Evolutionary conservation across 257 asterid genomes (phyloP).

Genomic region (Echites panduratus): DNA sequence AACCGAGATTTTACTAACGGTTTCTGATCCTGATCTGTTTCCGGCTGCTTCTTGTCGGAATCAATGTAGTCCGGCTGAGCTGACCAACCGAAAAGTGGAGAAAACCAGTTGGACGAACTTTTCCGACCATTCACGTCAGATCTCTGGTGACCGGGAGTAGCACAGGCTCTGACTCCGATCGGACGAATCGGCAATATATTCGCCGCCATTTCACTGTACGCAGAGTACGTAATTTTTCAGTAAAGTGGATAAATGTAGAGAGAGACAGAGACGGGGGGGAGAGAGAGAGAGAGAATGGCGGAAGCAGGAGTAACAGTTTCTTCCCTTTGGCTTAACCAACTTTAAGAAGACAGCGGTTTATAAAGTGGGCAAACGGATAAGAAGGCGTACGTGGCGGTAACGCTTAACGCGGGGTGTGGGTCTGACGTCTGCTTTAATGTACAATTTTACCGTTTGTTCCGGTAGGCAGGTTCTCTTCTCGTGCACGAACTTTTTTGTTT

Average conservation of each 20-base stretch:
- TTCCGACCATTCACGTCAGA: conserved; percentile 12
- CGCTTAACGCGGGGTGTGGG: neutral
- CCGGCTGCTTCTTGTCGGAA: conserved; percentile 8
- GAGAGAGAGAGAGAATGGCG: neutral
- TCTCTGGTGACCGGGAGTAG: conserved; percentile 14
- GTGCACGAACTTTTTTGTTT: neutral
- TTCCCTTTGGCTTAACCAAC: neutral
- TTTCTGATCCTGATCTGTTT: conserved; percentile 10
- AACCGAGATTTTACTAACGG: conserved; percentile 10
- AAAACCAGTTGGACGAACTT: conserved; percentile 49
- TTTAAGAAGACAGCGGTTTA: neutral
- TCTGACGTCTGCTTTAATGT: neutral
- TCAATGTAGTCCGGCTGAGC: conserved; percentile 58
- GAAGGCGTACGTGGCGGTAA: conserved; percentile 5
- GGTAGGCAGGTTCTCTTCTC: neutral
- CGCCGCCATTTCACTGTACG: conserved; percentile 15
- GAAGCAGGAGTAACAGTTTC: neutral
- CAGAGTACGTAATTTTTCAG: neutral
- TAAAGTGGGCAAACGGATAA: neutral
- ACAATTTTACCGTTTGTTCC: neutral
- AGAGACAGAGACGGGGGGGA: too few relatives aligned
- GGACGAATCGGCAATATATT: conserved; percentile 18
- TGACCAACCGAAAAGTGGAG: conserved; percentile 62
- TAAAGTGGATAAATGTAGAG: neutral
- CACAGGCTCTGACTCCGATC: conserved; percentile 8